Percentiles rank a stretch among this genome's conserved stretches.
Conservation (phyloP, 768 basidiomycete genomes). For the Galerina sulciceps region DNA sequence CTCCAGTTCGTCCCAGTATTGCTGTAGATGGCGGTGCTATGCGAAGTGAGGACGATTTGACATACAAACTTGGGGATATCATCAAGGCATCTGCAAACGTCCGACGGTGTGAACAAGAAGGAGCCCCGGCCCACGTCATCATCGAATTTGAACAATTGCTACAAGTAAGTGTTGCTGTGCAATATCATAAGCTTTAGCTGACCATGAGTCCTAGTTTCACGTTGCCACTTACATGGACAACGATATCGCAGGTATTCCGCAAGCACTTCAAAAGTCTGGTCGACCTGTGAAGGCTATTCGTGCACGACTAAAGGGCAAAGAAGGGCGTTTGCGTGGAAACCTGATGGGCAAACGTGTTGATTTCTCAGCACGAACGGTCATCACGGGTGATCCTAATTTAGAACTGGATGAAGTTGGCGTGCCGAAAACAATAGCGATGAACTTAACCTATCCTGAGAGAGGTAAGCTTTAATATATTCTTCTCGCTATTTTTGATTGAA, state of each 20-base stretch:
- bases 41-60: constrained; percentile 97
- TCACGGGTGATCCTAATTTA: constrained; percentile 97
- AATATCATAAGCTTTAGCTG: background rate
- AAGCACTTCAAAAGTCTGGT: constrained; percentile 96
- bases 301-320: constrained; percentile 97
- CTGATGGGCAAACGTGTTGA: constrained; percentile 99
- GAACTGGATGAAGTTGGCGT: constrained; percentile 98
- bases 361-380: constrained; percentile 98
- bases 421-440: constrained; percentile 95
- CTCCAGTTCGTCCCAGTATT: constrained; percentile 97
- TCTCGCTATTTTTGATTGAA: background rate
- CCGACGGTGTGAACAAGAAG: constrained; percentile 91
- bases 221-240: constrained; percentile 99
- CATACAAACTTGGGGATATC: constrained; percentile 96
- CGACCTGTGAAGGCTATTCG: constrained; percentile 98
- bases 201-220: constrained; percentile 69
- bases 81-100: constrained; percentile 95
- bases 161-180: constrained; percentile 61
- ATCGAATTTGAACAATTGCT: constrained; percentile 95
- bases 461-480: constrained; percentile 45
- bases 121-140: constrained; percentile 94
- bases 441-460: constrained; percentile 95
- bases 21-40: constrained; percentile 96
- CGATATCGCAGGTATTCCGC: constrained; percentile 97
- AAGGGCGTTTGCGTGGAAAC: constrained; percentile 96